These are phyloP conservation scores for Gossypium turneri DNA, from an alignment of 345 rosid genomes.

Conservation along the genomic window DNA sequence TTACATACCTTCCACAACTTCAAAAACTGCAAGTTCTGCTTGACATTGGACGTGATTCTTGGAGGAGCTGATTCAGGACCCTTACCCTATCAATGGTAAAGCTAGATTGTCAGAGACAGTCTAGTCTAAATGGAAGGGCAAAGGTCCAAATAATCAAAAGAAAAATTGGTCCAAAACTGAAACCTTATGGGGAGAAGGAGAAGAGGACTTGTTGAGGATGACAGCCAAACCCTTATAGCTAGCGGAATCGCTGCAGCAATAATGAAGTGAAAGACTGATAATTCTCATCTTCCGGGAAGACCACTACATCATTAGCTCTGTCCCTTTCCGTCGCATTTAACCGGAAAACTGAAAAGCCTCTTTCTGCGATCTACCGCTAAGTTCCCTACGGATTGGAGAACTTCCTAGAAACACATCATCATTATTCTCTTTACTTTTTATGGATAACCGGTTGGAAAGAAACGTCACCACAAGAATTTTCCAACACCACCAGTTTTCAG, in stretches of 20 bases:
- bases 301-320: neutral
- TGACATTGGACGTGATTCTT: constrained; percentile 85
- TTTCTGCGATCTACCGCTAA: too few relatives aligned
- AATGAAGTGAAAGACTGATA: constrained; percentile 1
- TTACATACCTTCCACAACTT: constrained; percentile 66
- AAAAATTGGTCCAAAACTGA: neutral
- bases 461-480: neutral
- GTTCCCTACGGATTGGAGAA: neutral
- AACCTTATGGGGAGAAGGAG: constrained; percentile 2
- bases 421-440: neutral
- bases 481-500: too few relatives aligned
- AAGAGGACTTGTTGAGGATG: neutral
- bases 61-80: constrained; percentile 65
- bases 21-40: constrained; percentile 78
- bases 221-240: neutral
- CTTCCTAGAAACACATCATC: neutral
- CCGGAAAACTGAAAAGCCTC: neutral
- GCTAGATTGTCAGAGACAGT: constrained; percentile 15
- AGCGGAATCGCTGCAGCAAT: neutral
- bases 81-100: constrained; percentile 48
- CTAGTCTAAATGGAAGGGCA: neutral
- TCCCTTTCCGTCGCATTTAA: neutral
- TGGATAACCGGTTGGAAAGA: neutral
- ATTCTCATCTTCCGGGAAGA: neutral
- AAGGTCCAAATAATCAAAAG: neutral